Base-by-base conservation (phyloP, 1,139 yeast species). In the Ogataea hybrid region DNA sequence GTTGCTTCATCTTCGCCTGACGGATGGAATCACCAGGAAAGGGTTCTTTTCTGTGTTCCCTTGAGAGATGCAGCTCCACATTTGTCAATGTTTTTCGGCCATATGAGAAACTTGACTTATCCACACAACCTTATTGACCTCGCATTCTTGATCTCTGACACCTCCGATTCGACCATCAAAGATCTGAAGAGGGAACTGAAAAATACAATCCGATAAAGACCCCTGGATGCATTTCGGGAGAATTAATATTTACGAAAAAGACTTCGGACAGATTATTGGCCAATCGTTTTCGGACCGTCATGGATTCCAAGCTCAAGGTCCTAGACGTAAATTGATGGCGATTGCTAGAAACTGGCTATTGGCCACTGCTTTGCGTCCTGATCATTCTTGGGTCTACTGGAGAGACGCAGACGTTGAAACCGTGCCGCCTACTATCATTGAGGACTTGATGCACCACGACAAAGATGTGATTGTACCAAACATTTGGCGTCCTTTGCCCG, bases 381-480 rank as follows among this genome's bases (percentile, higher is more conserved):
- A 81, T 52, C 88, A 81, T 52, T 71, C 84, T 1, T 81, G 86
- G 86, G 85, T 81, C n/a, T 81, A 81, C 58, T 81, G 88, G 88
- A 74, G 88, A 59, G 88, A 81, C 62, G 84, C 80, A 4, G 87
- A 81, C 57, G 83, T 81, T 3, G 83, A 81, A 57, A 72, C 79
- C 1, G 76, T 77, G 14, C 87, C 87, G 2, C 66, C 72, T 3
- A 71, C 84, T 1, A 71, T 81, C 43, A 62, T 81, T 45, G 83
- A 81, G 58, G 87, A 81, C 56, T 62, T 81, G 48, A 81, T 81
- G 86, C 72, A 70, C 47, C 84, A 79, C 56, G 71, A 77, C 54
- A 73, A 70, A 56, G 87, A 81, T 51, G 84, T 81, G 31, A 79
- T 80, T 14, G 78, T 66, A 6, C 70, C 70, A 8, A 66, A 66